phyloP scores from a whole-genome alignment of 345 rosid species.

The Gossypioides kirkii region DNA sequence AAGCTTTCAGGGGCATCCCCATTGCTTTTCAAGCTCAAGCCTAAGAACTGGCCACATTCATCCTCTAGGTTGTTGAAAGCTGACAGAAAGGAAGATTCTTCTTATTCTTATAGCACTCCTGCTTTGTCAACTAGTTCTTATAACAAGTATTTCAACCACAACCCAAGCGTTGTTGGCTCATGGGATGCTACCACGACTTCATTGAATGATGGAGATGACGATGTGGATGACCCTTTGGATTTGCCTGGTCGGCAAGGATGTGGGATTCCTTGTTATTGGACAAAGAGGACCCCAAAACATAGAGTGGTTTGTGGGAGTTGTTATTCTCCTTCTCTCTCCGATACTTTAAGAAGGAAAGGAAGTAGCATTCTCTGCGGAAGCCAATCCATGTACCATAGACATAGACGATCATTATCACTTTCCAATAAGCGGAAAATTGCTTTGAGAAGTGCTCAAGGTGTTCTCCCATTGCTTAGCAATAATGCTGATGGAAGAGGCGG shows the following conservation, averaged over 20 bases:
- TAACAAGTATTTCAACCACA: constrained; percentile 45
- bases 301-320: constrained; percentile 69
- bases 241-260: constrained; percentile 84
- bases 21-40: constrained; percentile 54
- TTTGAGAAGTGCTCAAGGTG: constrained; percentile 59
- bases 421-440: constrained; percentile 46
- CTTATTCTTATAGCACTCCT: constrained; percentile 79
- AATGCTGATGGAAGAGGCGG: constrained; percentile 64
- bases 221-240: constrained; percentile 69
- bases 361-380: constrained; percentile 76
- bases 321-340: constrained; percentile 88
- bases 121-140: constrained; percentile 83
- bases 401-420: constrained; percentile 41
- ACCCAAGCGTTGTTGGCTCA: constrained; percentile 72
- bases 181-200: constrained; percentile 91
- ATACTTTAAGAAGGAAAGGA: constrained; percentile 80
- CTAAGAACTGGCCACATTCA: constrained; percentile 57
- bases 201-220: constrained; percentile 70
- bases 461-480: constrained; percentile 71
- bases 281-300: constrained; percentile 70
- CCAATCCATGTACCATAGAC: constrained; percentile 52
- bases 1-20: constrained; percentile 59
- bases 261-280: constrained; percentile 95
- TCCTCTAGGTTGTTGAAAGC: constrained; percentile 49
- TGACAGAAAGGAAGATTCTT: constrained; percentile 60